These are phyloP conservation scores for Gossypium laxum DNA, from an alignment of 441 rosid genomes.

Conservation along the genomic window DNA sequence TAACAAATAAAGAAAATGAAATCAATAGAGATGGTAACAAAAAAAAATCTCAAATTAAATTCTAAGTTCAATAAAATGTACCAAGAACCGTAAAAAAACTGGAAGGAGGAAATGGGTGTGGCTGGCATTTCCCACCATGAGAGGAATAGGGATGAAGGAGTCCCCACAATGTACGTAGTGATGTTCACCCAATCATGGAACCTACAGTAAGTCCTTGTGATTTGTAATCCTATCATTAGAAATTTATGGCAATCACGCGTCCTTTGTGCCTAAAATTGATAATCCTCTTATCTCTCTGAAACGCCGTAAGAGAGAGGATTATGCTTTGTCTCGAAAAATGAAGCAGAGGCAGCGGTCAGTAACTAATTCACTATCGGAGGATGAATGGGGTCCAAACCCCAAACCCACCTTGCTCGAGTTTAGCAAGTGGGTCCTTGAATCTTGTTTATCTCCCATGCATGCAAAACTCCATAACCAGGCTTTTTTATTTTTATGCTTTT, in stretches of 20 bases:
- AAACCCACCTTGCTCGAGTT: background rate
- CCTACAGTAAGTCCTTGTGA: background rate
- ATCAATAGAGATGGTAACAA: too few species aligned
- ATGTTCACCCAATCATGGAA: background rate
- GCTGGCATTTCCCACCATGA: background rate
- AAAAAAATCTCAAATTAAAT: too few species aligned
- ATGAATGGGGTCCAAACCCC: background rate
- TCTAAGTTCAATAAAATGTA: too few species aligned
- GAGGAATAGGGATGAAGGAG: background rate
- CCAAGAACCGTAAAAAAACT: too few species aligned
- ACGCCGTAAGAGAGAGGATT: background rate
- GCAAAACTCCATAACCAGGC: background rate
- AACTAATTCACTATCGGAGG: background rate
- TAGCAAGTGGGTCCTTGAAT: conserved; percentile 19
- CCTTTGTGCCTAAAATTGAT: conserved; percentile 27
- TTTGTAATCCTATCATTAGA: conserved; percentile 4
- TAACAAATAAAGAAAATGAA: too few species aligned
- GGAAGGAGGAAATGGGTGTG: background rate
- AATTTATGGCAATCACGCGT: conserved; percentile 23
- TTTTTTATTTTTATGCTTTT: background rate
- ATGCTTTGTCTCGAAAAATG: conserved; percentile 10
- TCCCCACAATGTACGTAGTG: background rate
- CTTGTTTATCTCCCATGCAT: background rate
- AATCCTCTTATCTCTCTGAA: background rate
- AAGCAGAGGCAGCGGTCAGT: background rate